A percentile compares a stretch with the other conserved stretches of the same genome.
Evolutionary conservation across 495 filamentous ascomycete genomes (phyloP).

Genomic region (Chaetomidium leptoderma): DNA sequence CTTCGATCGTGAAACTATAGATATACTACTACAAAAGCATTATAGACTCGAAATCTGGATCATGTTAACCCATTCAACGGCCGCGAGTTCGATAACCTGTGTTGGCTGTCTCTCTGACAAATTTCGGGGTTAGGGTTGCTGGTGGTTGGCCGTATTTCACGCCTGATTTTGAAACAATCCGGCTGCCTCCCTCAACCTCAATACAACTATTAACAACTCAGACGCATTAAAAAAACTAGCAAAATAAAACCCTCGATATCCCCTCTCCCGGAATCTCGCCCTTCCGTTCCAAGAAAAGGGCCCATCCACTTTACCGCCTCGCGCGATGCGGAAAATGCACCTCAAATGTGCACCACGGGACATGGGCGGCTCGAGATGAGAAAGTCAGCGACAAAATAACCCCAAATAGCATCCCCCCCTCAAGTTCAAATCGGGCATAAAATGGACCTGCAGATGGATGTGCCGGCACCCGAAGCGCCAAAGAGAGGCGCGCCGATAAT

Average conservation of each 20-base stretch:
- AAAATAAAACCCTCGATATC: not conserved
- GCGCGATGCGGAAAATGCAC: not conserved
- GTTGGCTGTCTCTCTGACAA: too few relatives aligned
- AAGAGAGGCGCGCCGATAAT: not conserved
- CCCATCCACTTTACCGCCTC: not conserved
- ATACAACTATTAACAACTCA: too few relatives aligned
- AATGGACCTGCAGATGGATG: not conserved
- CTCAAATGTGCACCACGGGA: not conserved
- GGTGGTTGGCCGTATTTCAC: too few relatives aligned
- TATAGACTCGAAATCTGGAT: not conserved
- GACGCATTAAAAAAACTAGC: too few relatives aligned
- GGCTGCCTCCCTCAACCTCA: too few relatives aligned
- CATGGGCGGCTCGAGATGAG: not conserved
- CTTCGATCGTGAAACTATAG: not conserved
- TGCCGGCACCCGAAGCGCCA: slow-evolving; percentile 3
- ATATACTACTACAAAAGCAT: not conserved
- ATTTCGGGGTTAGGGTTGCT: too few relatives aligned
- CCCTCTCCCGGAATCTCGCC: not conserved
- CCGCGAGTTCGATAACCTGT: too few relatives aligned
- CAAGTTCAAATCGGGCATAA: too few relatives aligned
- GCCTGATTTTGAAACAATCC: too few relatives aligned
- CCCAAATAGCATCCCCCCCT: not conserved
- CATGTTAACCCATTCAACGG: too few relatives aligned
- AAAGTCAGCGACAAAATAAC: not conserved
- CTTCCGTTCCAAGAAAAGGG: slow-evolving; percentile 10